Base-by-base conservation (phyloP, 169 alveolate genomes). In the Cryptosporidium felis region DNA sequence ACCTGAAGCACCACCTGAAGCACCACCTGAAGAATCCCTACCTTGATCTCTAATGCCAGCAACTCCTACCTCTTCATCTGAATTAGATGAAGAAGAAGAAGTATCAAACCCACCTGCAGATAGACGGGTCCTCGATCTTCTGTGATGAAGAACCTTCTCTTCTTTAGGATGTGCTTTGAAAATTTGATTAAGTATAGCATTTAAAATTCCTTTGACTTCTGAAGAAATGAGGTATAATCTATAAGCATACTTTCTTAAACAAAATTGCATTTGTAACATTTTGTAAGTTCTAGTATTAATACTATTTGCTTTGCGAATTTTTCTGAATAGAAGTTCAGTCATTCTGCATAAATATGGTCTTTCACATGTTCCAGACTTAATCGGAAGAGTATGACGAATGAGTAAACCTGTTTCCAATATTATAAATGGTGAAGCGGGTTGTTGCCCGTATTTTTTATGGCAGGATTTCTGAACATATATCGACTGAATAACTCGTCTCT, bases 101-200 rank as follows among this genome's bases (percentile, higher is more conserved):
- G 63, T 56, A 10, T 56, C 63, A 28, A 5, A 56, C 14, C 63
- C 63, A 26, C 63, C 63, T 26, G 63, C 26, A 2, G 63, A 56
- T 1, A 56, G 41, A 26, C 40, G 63, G 14, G 3, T 4, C 6
- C n/a, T 56, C n/a, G 63, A 56, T 56, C 18, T 56, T 56, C 23
- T 26, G 23, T 9, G 32, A 18, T 18, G 2, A 56, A 28, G 16
- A 56, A 56, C 0, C 1, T 56, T 8, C 6, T 23, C 32, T 3
- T 5, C 42, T 28, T 12, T n/a, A 16, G 63, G 63, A 56, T 56
- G 8, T 8, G 63, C 44, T 56, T 56, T 30, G 16, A 56, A 4
- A 5, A 56, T 26, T n/a, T 38, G 23, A 30, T 6, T 56, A 56
- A 56, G n/a, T 5, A 56, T 16, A 14, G n/a, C n/a, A 16, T 3